A percentile compares a stretch with the other conserved stretches of the same genome.
Evolutionary conservation across 2,329 filamentous ascomycete species (phyloP).

Genomic region (Colletotrichum truncatum): DNA sequence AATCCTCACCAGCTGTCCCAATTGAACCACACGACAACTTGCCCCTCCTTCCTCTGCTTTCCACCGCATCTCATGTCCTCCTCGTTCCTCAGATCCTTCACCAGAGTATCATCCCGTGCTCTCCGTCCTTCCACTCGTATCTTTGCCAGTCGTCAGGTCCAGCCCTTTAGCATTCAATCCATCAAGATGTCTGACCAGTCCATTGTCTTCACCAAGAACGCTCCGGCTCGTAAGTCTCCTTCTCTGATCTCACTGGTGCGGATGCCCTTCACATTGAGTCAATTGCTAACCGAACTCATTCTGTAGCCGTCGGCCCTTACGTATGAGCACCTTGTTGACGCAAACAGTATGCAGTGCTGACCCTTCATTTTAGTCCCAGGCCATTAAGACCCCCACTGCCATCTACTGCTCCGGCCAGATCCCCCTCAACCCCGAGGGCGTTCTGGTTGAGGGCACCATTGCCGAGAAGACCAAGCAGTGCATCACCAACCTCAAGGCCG

Average conservation of each 20-base stretch:
- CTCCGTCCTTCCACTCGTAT: not conserved
- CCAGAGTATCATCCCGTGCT: conserved; percentile 26
- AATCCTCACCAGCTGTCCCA: not conserved
- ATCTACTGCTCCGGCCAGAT: conserved; percentile 80
- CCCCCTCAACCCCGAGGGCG: conserved; percentile 68
- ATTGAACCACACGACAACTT: not conserved
- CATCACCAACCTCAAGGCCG: conserved; percentile 83
- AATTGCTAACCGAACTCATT: conserved; percentile 20
- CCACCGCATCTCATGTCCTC: conserved; percentile 25
- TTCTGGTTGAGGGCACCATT: conserved; percentile 67
- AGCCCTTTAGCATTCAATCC: conserved; percentile 16
- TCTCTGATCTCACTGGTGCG: not conserved
- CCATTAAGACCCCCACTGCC: conserved; percentile 71
- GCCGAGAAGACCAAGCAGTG: conserved; percentile 70
- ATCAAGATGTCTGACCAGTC: conserved; percentile 40
- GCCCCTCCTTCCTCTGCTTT: not conserved
- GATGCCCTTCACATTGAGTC: not conserved
- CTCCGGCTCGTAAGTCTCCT: conserved; percentile 61
- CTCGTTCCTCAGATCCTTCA: conserved; percentile 23
- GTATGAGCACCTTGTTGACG: conserved; percentile 49
- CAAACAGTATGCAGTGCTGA: not conserved
- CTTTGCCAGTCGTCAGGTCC: not conserved
- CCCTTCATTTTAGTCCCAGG: conserved; percentile 62
- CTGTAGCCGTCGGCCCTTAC: conserved; percentile 69
- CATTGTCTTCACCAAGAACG: conserved; percentile 66